Evolutionary conservation across 139 green algal genomes (phyloP).

Genomic region (Pleodorina starrii): DNA sequence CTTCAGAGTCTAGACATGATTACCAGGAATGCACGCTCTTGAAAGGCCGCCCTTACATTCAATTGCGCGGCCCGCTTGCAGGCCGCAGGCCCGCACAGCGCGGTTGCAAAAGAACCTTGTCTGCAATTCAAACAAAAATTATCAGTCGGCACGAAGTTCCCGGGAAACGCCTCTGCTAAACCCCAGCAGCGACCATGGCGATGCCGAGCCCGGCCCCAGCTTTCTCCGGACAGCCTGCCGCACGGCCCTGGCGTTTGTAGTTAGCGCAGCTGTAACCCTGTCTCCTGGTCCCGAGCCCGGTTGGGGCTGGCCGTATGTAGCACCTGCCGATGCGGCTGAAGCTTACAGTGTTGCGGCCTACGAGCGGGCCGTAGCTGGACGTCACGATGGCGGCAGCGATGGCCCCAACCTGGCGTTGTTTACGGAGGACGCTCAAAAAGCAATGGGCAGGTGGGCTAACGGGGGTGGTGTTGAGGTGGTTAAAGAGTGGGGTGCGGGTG

Average conservation of each 20-base stretch:
- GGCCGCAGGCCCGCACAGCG: background rate
- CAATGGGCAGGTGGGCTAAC: conserved; percentile 53
- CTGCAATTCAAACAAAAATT: background rate
- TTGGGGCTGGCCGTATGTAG: background rate
- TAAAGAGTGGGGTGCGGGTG: background rate
- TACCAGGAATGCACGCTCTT: conserved; percentile 1
- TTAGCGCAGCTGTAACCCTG: background rate
- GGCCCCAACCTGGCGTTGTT: conserved; percentile 41
- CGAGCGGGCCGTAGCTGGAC: background rate
- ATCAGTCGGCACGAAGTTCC: background rate
- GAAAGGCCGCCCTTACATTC: background rate
- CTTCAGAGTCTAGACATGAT: background rate
- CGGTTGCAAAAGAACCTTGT: too few relatives aligned
- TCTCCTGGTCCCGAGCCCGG: background rate
- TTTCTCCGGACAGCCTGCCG: background rate
- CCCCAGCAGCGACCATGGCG: background rate
- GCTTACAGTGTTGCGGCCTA: conserved; percentile 15
- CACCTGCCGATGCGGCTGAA: background rate
- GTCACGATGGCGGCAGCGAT: background rate
- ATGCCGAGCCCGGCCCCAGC: background rate
- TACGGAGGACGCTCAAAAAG: conserved; percentile 55
- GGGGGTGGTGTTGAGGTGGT: background rate
- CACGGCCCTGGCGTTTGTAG: background rate
- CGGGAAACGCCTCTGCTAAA: background rate
- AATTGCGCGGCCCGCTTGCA: background rate